Base-by-base conservation (phyloP, 2,329 filamentous ascomycete genomes). In the Talaromyces sp. region DNA sequence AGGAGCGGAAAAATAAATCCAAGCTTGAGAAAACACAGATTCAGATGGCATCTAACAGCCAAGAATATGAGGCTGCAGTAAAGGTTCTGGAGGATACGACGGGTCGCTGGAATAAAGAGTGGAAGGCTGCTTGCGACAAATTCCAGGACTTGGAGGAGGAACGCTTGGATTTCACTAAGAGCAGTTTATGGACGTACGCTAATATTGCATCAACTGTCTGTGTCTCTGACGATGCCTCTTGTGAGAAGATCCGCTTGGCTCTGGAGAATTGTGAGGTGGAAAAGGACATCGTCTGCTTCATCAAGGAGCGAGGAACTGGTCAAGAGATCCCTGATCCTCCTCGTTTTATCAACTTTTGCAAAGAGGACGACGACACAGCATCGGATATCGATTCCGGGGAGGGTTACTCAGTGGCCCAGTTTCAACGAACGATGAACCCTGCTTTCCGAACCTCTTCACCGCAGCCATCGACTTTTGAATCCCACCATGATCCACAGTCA, bases 131-230 rank as follows among this genome's bases (percentile, higher is more conserved):
- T 1, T 96, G 94, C 65, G 95, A 88, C 67, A 99, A 97, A 78
- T 99, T 99, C 74, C 95, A 99, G 77, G 95, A 99, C 66, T 84
- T 99, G 11, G 94, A 99, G 75, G 95, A 99, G 72, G 94, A 99
- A 75, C 84, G 94, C 39, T 82, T 99, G 35, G 94, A 99, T 74
- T 99, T 96, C 70, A 92, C 91, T 61, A 99, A 97, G 80, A 96
- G 90, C 76, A 97, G 94, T 67, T 80, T 99, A 7, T 99, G 94
- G 95, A 93, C 87, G 13, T 99, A 97, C 76, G 93, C 94, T 51
- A 99, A 99, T 71, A 91, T 99, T 64, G 86, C 94, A 1, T 97
- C 93, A 0, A 97, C 93, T 0, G 94, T 97, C 10, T 99, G 94
- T 68, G 94, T 99, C 43, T 97, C 92, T 70, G 94, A 99, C 67